A percentile compares a stretch with the other conserved stretches of the same genome.
Evolutionary conservation across 495 filamentous ascomycete genomes (phyloP).

Genomic region (Penicillium tannophilum): DNA sequence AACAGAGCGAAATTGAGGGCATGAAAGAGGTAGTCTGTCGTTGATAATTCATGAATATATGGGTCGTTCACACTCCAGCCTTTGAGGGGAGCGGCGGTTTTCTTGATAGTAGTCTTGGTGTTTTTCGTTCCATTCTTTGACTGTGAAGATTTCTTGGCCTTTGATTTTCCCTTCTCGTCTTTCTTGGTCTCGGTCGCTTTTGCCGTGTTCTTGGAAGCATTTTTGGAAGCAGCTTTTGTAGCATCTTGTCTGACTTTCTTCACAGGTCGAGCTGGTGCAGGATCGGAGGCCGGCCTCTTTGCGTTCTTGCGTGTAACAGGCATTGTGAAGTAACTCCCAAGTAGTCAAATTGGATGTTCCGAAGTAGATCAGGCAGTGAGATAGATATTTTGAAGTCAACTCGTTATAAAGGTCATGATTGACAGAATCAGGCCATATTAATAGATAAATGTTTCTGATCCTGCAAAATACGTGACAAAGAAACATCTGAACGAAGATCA

Average conservation of each 20-base stretch:
- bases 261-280: neutral
- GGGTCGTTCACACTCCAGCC: neutral
- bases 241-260: neutral
- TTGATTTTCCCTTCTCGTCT: neutral
- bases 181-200: neutral
- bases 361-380: neutral
- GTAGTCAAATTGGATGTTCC: neutral
- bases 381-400: neutral
- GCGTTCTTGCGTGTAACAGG: neutral
- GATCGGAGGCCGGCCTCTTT: neutral
- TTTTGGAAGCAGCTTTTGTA: neutral
- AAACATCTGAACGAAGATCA: neutral
- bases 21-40: neutral
- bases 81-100: neutral
- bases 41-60: neutral
- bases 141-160: neutral
- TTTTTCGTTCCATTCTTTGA: too few species aligned
- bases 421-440: too few species aligned
- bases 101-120: neutral
- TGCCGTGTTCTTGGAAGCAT: neutral
- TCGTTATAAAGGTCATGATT: too few species aligned
- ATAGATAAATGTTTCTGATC: too few species aligned
- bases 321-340: neutral
- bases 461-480: neutral
- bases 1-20: neutral